Conservation (phyloP, 169 alveolate genomes). For the Babesia microti region DNA sequence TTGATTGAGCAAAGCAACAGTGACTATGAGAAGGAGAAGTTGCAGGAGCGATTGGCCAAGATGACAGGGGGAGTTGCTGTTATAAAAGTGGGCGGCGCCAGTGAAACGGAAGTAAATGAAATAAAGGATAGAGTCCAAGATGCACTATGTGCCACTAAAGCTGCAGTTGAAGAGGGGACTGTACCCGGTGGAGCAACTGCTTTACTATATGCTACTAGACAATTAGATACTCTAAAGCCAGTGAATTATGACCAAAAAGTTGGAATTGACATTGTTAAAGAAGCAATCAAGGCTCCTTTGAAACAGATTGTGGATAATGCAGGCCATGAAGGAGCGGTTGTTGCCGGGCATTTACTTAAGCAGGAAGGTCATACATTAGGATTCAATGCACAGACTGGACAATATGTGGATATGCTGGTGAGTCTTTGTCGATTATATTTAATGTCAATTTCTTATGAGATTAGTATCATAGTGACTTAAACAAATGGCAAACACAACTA, state of each 20-base stretch:
- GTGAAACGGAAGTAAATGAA: constrained; percentile 94
- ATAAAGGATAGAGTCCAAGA: constrained; percentile 96
- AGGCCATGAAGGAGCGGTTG: constrained; percentile 95
- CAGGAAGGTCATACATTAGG: constrained; percentile 73
- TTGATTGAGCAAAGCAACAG: constrained; percentile 76
- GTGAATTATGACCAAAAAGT: constrained; percentile 84
- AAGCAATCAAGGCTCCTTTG: constrained; percentile 92
- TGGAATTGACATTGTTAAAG: constrained; percentile 88
- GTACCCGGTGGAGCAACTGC: constrained; percentile 99
- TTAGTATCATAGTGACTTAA: neutral
- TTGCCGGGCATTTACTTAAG: constrained; percentile 86
- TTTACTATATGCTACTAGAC: constrained; percentile 79
- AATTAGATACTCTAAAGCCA: constrained; percentile 55
- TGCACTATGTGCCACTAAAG: constrained; percentile 96
- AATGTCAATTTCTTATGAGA: neutral
- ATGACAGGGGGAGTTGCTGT: constrained; percentile 98
- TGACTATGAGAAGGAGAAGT: constrained; percentile 88
- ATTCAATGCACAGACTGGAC: constrained; percentile 90
- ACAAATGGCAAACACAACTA: neutral
- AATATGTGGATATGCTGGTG: constrained; percentile 82
- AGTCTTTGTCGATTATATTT: constrained; percentile 8
- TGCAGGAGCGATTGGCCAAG: constrained; percentile 95
- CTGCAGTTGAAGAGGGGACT: constrained; percentile 98
- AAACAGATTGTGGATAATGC: constrained; percentile 94
- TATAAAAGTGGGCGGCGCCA: constrained; percentile 94